Evolutionary conservation across 2,329 filamentous ascomycete species (phyloP).

Genomic region (Ascosphaera apis): DNA sequence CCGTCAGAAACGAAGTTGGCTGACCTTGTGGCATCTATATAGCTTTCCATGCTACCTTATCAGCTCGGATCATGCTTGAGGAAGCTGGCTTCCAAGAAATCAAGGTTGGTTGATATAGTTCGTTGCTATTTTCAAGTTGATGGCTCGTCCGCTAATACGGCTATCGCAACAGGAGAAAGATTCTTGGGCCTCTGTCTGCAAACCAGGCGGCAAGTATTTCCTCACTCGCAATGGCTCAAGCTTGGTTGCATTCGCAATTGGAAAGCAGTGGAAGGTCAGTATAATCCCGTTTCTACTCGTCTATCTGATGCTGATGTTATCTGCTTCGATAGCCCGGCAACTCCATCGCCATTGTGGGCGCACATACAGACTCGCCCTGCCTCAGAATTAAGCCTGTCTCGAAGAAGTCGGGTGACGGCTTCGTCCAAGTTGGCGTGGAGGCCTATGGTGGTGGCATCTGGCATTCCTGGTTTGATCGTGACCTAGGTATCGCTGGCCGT

Average conservation of each 20-base stretch:
- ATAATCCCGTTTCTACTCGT: constrained; percentile 7
- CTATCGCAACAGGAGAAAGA: constrained; percentile 18
- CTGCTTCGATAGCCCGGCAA: constrained; percentile 43
- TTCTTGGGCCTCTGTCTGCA: constrained; percentile 48
- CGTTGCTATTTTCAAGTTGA: not conserved
- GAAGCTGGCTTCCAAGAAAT: constrained; percentile 72
- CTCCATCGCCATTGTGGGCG: constrained; percentile 75
- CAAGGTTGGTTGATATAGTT: constrained; percentile 25
- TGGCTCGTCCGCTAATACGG: not conserved
- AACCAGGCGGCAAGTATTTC: constrained; percentile 73
- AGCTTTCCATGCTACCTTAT: constrained; percentile 89
- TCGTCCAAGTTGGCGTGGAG: constrained; percentile 85
- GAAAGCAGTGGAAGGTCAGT: constrained; percentile 8
- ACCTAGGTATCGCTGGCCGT: constrained; percentile 72
- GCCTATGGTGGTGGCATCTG: constrained; percentile 92
- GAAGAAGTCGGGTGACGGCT: constrained; percentile 67
- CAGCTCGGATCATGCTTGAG: constrained; percentile 50
- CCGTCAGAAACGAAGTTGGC: constrained; percentile 1
- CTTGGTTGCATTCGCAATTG: constrained; percentile 59
- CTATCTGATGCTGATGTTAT: not conserved
- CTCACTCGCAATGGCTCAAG: constrained; percentile 66
- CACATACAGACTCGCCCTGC: constrained; percentile 86
- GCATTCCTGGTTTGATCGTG: constrained; percentile 97
- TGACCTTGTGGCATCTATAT: constrained; percentile 7
- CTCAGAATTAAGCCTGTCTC: constrained; percentile 85